phyloP scores from a whole-genome alignment of 176 grass and related monocot species.

The Dactylis glomerata region DNA sequence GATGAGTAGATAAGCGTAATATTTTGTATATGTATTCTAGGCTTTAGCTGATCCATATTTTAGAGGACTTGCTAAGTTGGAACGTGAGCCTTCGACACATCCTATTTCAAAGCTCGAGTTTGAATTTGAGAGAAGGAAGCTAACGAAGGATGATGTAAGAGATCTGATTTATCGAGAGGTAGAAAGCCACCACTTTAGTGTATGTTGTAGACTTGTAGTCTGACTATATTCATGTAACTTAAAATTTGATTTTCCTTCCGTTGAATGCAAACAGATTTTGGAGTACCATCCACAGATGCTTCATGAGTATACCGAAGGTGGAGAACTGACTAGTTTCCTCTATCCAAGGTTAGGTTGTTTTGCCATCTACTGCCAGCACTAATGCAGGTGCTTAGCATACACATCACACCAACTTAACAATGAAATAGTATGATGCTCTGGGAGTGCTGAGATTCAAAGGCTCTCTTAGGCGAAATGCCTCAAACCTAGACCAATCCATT shows the following conservation, averaged over 20 bases:
- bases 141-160: constrained; percentile 79
- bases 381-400: not conserved
- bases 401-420: not conserved
- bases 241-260: constrained; percentile 28
- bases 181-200: constrained; percentile 23
- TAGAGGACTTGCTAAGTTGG: constrained; percentile 52
- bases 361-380: not conserved
- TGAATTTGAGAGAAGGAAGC: constrained; percentile 84
- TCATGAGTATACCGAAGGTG: constrained; percentile 68
- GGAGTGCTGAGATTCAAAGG: no score
- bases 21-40: constrained; percentile 34
- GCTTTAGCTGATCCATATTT: constrained; percentile 99
- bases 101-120: constrained; percentile 89
- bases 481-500: no score
- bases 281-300: constrained; percentile 96
- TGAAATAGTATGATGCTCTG: constrained; percentile 4
- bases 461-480: no score
- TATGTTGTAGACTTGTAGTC: not conserved
- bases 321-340: constrained; percentile 75
- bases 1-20: not conserved
- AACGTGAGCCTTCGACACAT: constrained; percentile 55
- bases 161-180: constrained; percentile 94
- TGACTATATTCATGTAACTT: constrained; percentile 13
- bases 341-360: constrained; percentile 72
- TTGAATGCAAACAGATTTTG: constrained; percentile 90